These are phyloP conservation scores for Conringia planisiliqua DNA, from an alignment of 345 rosid species.

Conservation along the genomic window DNA sequence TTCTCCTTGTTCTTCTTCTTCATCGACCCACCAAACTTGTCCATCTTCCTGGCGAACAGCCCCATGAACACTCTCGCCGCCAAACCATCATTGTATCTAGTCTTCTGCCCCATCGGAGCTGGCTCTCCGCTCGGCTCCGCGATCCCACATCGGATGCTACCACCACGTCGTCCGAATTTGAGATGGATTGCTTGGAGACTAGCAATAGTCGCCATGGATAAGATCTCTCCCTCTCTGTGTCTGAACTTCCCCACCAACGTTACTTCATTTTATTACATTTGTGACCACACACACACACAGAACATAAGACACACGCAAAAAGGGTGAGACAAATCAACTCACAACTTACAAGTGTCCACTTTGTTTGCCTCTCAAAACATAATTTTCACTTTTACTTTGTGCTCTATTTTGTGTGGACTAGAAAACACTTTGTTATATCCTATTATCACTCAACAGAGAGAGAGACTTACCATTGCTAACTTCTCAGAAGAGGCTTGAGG, in stretches of 20 bases:
- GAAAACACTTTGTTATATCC: not conserved
- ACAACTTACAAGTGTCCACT: slow-evolving; percentile 27
- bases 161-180: slow-evolving; percentile 12
- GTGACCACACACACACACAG: slow-evolving; percentile 12
- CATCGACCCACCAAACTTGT: slow-evolving; percentile 60
- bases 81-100: slow-evolving; percentile 70
- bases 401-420: not conserved
- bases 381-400: not conserved
- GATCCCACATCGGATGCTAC: slow-evolving; percentile 50
- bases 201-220: slow-evolving; percentile 55
- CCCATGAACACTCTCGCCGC: slow-evolving; percentile 82
- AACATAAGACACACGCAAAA: not conserved
- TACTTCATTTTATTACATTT: slow-evolving; percentile 12
- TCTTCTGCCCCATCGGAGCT: slow-evolving; percentile 87
- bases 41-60: slow-evolving; percentile 84
- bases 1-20: slow-evolving; percentile 32
- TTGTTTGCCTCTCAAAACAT: slow-evolving; percentile 19
- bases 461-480: slow-evolving; percentile 32
- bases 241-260: slow-evolving; percentile 2
- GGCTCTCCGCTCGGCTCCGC: slow-evolving; percentile 82
- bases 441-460: not conserved
- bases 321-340: not conserved
- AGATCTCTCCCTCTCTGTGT: not conserved
- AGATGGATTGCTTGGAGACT: slow-evolving; percentile 46
- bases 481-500: not conserved